These are phyloP conservation scores for Epichloe aotearoae DNA, from an alignment of 2,329 filamentous ascomycete genomes.

Conservation along the genomic window DNA sequence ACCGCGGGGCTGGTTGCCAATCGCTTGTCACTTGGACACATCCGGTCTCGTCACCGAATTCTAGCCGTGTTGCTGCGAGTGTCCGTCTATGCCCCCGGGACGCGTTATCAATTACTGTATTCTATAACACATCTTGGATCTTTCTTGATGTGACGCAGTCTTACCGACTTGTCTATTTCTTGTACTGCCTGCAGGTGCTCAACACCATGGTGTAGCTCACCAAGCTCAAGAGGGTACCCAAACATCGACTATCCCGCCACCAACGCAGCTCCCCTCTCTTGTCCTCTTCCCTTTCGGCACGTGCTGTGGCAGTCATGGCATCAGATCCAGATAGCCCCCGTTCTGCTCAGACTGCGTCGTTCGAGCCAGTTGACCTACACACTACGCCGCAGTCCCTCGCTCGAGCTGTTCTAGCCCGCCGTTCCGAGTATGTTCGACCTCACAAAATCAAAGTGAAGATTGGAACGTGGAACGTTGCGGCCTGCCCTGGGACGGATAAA, in stretches of 20 bases:
- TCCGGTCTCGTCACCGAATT: background rate
- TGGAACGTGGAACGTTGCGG: conserved; percentile 90
- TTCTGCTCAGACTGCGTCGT: conserved; percentile 21
- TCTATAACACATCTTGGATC: too few relatives aligned
- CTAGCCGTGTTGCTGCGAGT: background rate
- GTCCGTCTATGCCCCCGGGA: background rate
- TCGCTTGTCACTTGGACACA: background rate
- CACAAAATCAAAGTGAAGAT: conserved; percentile 74
- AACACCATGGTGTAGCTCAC: conserved; percentile 23
- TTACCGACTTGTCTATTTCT: background rate
- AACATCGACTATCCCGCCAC: conserved; percentile 12
- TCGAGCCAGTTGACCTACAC: conserved; percentile 29
- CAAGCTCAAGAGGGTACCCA: conserved; percentile 8
- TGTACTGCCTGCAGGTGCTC: background rate
- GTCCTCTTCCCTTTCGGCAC: conserved; percentile 3
- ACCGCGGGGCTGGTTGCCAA: background rate
- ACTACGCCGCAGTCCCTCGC: conserved; percentile 46
- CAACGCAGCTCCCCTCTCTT: conserved; percentile 10
- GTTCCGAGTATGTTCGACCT: conserved; percentile 64
- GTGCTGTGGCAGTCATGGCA: conserved; percentile 11
- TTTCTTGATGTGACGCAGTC: background rate
- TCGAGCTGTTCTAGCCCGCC: conserved; percentile 55
- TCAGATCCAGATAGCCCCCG: conserved; percentile 14
- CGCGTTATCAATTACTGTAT: background rate
- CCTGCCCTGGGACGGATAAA: conserved; percentile 70